Evolutionary conservation across 1,284 basidiomycete genomes (phyloP), one percentile per base, ranked within the genome.

Genomic region (Tremellales sp.): DNA sequence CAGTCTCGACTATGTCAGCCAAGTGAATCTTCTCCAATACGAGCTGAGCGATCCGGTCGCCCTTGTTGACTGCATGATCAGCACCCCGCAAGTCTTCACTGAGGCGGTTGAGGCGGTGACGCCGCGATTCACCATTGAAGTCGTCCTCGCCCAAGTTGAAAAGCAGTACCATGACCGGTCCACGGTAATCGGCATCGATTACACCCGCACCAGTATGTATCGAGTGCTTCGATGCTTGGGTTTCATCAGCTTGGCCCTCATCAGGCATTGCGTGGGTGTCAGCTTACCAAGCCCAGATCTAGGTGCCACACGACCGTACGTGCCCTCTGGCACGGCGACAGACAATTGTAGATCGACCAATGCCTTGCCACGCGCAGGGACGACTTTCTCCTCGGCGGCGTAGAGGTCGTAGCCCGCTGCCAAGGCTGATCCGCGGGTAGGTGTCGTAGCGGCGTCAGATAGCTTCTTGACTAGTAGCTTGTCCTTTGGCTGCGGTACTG

Each of bases 141-240:
- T 97, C 91, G 53, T 83, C 77, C 64, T 94, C 88, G 0, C 86
- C 86, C 51, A 86, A 81, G 73, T 99, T 98, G 82, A 92, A 97
- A 35, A 99, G 79, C 22, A 98, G 79, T 19, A 98, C 89, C 69
- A 87, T 93, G 46, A 99, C 82, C 7, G 85, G 78, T 5, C 96
- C 96, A 40, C 96, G 81, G 74, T 99, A 98, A 73, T 99, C 96
- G 13, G 89, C 87, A 60, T 99, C 96, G 50, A 99, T 84, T 15
- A 99, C 96, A 36, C 96, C 96, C 3, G 96, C 96, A 2, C 96
- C 96, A 0, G 90, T 94, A 71, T 96, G 89, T 59, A 98, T 97
- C 80, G 93, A 94, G 74, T 91, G 92, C 72, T 99, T 98, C 36
- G 87, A 87, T 7, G 96, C 94, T 93, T 35, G 5, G 22, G 10